Percentiles rank a stretch among this genome's conserved stretches.
Evolutionary conservation across 768 basidiomycete genomes (phyloP).

Genomic region (Coprinopsis strossmayeri): DNA sequence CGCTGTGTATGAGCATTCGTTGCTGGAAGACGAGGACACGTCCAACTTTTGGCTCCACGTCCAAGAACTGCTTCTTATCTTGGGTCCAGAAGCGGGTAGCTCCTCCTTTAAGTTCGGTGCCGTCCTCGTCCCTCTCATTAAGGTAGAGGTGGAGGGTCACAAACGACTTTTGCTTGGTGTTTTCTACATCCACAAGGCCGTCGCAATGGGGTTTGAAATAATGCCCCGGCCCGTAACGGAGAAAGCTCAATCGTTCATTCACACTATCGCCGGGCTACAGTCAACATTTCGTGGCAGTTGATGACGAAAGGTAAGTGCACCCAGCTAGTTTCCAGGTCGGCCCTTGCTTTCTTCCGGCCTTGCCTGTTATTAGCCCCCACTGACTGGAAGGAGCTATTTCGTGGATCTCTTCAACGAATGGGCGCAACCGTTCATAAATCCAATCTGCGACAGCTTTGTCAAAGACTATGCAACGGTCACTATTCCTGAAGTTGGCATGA

Average conservation of each 20-base stretch:
- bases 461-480: constrained; percentile 26
- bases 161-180: constrained; percentile 28
- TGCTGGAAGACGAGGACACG: constrained; percentile 37
- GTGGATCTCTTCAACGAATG: constrained; percentile 26
- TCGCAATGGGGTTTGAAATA: constrained; percentile 36
- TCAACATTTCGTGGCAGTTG: neutral
- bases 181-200: constrained; percentile 24
- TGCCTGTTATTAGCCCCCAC: constrained; percentile 28
- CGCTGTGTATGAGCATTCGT: constrained; percentile 30
- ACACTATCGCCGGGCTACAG: constrained; percentile 21
- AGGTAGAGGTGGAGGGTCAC: constrained; percentile 39
- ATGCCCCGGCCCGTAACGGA: constrained; percentile 37
- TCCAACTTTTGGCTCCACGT: constrained; percentile 31
- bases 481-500: constrained; percentile 28
- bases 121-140: constrained; percentile 23
- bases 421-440: constrained; percentile 27
- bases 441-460: constrained; percentile 20
- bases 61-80: constrained; percentile 26
- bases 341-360: constrained; percentile 20
- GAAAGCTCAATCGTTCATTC: constrained; percentile 33
- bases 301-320: constrained; percentile 15
- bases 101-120: constrained; percentile 23
- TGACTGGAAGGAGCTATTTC: constrained; percentile 21
- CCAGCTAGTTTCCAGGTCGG: constrained; percentile 29
- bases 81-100: constrained; percentile 34